Evolutionary conservation across 1,139 yeast genomes (phyloP).

Genomic region (Suhomyces wounanorum): DNA sequence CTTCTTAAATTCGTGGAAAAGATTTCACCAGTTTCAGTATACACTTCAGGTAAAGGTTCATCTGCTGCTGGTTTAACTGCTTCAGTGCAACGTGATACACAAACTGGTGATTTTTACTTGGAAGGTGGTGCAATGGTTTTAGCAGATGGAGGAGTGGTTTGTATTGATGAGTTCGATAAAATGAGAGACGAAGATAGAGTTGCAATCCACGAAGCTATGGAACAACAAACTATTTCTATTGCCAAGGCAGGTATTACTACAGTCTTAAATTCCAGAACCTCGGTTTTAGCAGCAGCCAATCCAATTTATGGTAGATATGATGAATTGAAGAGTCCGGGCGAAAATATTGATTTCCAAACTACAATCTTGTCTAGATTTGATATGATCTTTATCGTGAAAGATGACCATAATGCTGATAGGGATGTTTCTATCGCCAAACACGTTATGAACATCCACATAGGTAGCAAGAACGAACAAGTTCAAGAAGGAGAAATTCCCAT

Average conservation of each 20-base stretch:
- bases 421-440: slow-evolving; percentile 92
- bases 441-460: slow-evolving; percentile 93
- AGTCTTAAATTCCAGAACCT: slow-evolving; percentile 89
- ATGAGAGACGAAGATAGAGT: slow-evolving; percentile 99
- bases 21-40: slow-evolving; percentile 90
- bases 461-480: slow-evolving; percentile 51
- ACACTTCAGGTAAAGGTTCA: slow-evolving; percentile 98
- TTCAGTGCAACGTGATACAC: slow-evolving; percentile 88
- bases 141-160: slow-evolving; percentile 98
- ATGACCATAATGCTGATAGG: slow-evolving; percentile 83
- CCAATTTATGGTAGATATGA: slow-evolving; percentile 97
- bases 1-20: slow-evolving; percentile 91
- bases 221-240: slow-evolving; percentile 98
- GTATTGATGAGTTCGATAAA: slow-evolving; percentile 98
- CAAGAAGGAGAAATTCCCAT: slow-evolving; percentile 88
- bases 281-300: slow-evolving; percentile 97
- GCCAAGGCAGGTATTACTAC: slow-evolving; percentile 99
- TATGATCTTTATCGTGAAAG: slow-evolving; percentile 97
- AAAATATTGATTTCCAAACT: slow-evolving; percentile 95
- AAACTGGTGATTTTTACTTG: slow-evolving; percentile 85
- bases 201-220: slow-evolving; percentile 99
- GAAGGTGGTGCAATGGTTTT: slow-evolving; percentile 99
- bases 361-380: slow-evolving; percentile 96
- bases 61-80: slow-evolving; percentile 99
- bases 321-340: slow-evolving; percentile 95